Base-by-base conservation (phyloP, 1,284 basidiomycete genomes). In the Phellinidium pouzarii region DNA sequence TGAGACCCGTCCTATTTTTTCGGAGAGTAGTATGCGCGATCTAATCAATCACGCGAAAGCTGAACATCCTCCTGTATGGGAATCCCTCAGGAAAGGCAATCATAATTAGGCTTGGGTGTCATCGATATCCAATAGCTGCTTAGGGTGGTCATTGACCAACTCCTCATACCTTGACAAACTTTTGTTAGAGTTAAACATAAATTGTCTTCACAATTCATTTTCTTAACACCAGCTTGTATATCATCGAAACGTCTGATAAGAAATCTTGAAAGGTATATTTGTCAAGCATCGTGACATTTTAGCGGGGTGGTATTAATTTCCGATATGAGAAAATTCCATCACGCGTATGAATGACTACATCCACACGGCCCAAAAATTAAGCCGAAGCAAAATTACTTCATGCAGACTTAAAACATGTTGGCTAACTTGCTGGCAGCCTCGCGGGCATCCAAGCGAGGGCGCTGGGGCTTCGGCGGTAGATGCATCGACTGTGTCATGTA, bases 381-480 rank as follows among this genome's bases (percentile, higher is more conserved):
- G 31, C 14, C 31, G 11, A 8, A 34, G 3, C 31, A 34, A 14
- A 34, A 34, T 3, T 11, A 2, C 4, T 49, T 12, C 11, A 41
- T 19, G 22, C 14, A 12, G 12, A 3, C 8, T 25, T 41, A 54
- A 44, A 90, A 87, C 83, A 91, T 87, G 63, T 91, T 91, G 6
- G 87, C 88, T 52, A 91, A 74, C 65, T 90, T 91, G 65, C 86
- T 89, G 20, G 89, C 88, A n/a, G 88, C 88, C 65, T 91, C 83
- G 59, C 80, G 74, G 5, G 89, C 81, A 66, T 91, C 88, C 61
- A 91, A 64, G 59, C 83, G 74, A 43, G 82, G 78, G 57, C 86
- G 69, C 36, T 76, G 78, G 8, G 86, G 81, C 58, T 79, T 42
- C 19, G 44, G 37, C n/a, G 53, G 78, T 40, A 84, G 72, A 17